Base-by-base conservation (phyloP, 257 asterid genomes). In the Solanum dulcamara region DNA sequence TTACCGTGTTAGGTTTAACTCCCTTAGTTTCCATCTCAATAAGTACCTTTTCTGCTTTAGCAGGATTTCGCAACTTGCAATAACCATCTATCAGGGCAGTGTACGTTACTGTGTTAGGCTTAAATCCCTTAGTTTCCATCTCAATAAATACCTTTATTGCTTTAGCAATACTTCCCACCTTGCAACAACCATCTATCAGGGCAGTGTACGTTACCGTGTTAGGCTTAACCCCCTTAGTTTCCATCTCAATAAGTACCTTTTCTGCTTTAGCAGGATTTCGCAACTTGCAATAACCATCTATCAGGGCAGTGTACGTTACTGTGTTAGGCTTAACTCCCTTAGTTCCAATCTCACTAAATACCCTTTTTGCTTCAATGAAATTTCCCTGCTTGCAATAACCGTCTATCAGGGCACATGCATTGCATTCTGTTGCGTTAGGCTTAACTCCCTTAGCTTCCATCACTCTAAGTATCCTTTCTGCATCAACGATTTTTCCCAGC, bases 141-240 rank as follows among this genome's bases (percentile, higher is more conserved):
- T 86, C 89, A 10, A 38, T 51, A 15, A 50, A 22, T n/a, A 33
- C 0, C 85, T 15, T 15, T 37, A 51, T 48, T 1, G 94, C 96
- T 89, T 93, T 91, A 75, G 33, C 87, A 37, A 90, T 77, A 87
- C 79, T 88, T 37, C 94, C 92, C 62, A 80, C 89, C 71, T 91
- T 92, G 91, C 97, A 92, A 70, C 88, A 93, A 30, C 93, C 93
- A 85, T 92, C 89, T 53, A 92, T 88, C 88, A 93, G 83, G 50
- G 92, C 86, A 86, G 91, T 93, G 86, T 89, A 92, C 0, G 94
- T 88, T 15, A 88, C 88, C 3, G 66, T 87, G 67, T 74, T 86
- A 60, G 89, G 89, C 44, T 88, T 88, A 84, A 84, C 86, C 44
- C 88, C 89, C 70, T 30, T 84, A 13, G 80, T 84, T 59, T 74